These are phyloP conservation scores for Globisporangium cystogenes DNA, from an alignment of 352 stramenopile species.

Conservation along the genomic window DNA sequence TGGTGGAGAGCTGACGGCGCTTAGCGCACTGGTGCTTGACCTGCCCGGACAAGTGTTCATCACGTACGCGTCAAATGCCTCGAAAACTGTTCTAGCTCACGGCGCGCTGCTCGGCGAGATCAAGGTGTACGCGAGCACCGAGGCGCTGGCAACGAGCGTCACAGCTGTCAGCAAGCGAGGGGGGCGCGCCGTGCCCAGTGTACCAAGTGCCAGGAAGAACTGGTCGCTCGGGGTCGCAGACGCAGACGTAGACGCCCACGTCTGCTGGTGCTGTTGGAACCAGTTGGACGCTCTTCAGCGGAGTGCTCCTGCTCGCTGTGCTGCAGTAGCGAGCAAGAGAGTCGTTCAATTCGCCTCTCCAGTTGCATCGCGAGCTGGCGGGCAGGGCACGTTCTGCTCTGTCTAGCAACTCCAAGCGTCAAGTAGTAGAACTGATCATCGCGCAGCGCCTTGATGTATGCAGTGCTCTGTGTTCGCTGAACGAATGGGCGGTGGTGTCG, in stretches of 20 bases:
- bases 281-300: not conserved
- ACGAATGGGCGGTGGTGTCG: not conserved
- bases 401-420: no score
- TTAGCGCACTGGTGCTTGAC: not conserved
- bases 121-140: conserved; percentile 1
- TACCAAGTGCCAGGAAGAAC: not conserved
- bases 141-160: conserved; percentile 1
- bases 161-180: conserved; percentile 1
- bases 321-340: not conserved
- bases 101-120: conserved; percentile 1
- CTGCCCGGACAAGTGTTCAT: conserved; percentile 5
- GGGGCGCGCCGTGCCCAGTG: not conserved
- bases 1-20: not conserved
- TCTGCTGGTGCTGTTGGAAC: not conserved
- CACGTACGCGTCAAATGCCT: conserved; percentile 4
- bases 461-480: not conserved
- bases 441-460: not conserved
- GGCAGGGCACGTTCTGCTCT: no score
- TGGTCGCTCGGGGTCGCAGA: not conserved
- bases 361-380: no score
- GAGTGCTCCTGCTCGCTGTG: not conserved
- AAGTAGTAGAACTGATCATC: no score
- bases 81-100: not conserved
- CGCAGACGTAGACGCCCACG: not conserved
- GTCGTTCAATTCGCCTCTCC: no score